A percentile compares a stretch with the other conserved stretches of the same genome.
Evolutionary conservation across 139 green algal species (phyloP).

Genomic region (Chlorella sp.): DNA sequence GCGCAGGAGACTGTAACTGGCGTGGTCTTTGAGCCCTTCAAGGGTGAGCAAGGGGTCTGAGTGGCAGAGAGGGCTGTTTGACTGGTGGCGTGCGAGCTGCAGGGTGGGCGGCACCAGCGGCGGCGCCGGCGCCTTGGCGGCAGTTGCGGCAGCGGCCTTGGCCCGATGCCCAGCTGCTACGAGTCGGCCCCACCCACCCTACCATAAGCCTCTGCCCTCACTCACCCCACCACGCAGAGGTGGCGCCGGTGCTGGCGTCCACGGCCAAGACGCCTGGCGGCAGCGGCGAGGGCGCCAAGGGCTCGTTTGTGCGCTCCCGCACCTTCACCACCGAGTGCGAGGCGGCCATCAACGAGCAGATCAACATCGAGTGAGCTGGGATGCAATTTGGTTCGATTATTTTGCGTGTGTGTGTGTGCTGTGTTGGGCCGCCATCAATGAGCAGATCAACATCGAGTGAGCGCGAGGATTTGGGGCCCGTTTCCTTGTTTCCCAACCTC

Average conservation of each 20-base stretch:
- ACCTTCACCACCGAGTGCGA: slow-evolving; percentile 71
- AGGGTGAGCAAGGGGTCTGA: slow-evolving; percentile 2
- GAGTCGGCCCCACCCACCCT: no score
- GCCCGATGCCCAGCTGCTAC: background rate
- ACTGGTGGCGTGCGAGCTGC: background rate
- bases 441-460: slow-evolving; percentile 91
- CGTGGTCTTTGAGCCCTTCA: slow-evolving; percentile 83
- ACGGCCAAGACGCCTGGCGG: background rate
- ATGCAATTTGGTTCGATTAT: no score
- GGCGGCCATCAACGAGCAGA: slow-evolving; percentile 95
- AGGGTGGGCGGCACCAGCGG: background rate
- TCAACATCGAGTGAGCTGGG: slow-evolving; percentile 74
- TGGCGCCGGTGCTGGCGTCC: slow-evolving; percentile 11
- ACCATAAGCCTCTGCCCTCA: background rate
- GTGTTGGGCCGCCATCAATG: slow-evolving; percentile 83
- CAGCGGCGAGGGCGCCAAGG: background rate
- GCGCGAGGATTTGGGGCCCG: background rate
- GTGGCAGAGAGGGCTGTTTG: background rate
- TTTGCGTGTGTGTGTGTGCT: background rate
- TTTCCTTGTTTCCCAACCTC: background rate
- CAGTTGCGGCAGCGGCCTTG: no score
- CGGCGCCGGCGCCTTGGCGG: background rate
- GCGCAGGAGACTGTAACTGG: slow-evolving; percentile 27
- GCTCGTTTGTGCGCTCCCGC: slow-evolving; percentile 77
- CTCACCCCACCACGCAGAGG: background rate